Percentiles rank a stretch among this genome's conserved stretches.
Conservation (phyloP, 225 moss, liverwort and hornwort genomes). For the Pseudisothecium myosuroides region DNA sequence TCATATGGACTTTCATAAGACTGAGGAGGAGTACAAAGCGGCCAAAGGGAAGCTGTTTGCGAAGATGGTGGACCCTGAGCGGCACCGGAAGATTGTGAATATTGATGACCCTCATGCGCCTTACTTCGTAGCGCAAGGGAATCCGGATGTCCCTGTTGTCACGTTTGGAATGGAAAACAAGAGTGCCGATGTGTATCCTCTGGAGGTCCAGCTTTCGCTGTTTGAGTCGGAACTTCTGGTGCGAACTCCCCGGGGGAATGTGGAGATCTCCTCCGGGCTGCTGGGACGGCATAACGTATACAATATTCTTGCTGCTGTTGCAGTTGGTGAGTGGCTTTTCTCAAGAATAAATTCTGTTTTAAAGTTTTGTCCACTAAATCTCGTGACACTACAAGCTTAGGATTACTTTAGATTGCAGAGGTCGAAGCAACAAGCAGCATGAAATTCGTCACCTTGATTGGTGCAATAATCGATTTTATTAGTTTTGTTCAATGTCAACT, state of each 20-base stretch:
- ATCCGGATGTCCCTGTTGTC: slow-evolving; percentile 66
- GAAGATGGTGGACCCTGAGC: slow-evolving; percentile 88
- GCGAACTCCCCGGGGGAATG: slow-evolving; percentile 71
- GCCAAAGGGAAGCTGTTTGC: slow-evolving; percentile 92
- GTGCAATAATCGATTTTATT: neutral
- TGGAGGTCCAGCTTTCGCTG: slow-evolving; percentile 90
- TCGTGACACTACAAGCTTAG: neutral
- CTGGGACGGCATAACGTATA: slow-evolving; percentile 94
- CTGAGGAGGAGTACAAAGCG: slow-evolving; percentile 61
- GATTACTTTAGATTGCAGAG: neutral
- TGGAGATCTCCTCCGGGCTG: slow-evolving; percentile 93
- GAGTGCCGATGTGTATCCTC: slow-evolving; percentile 72
- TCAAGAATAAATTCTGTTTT: neutral
- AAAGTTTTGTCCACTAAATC: neutral
- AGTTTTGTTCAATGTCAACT: neutral
- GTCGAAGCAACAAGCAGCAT: neutral
- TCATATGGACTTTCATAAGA: slow-evolving; percentile 89
- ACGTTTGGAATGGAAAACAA: slow-evolving; percentile 73
- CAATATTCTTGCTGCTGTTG: slow-evolving; percentile 94
- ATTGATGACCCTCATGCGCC: slow-evolving; percentile 69
- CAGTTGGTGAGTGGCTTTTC: slow-evolving; percentile 36
- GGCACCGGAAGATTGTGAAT: slow-evolving; percentile 85
- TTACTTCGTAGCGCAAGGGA: slow-evolving; percentile 67
- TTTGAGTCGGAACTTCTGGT: slow-evolving; percentile 93
- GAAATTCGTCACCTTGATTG: neutral